Conservation (phyloP, 163 green algal genomes). For the Prototheca stagnorum region DNA sequence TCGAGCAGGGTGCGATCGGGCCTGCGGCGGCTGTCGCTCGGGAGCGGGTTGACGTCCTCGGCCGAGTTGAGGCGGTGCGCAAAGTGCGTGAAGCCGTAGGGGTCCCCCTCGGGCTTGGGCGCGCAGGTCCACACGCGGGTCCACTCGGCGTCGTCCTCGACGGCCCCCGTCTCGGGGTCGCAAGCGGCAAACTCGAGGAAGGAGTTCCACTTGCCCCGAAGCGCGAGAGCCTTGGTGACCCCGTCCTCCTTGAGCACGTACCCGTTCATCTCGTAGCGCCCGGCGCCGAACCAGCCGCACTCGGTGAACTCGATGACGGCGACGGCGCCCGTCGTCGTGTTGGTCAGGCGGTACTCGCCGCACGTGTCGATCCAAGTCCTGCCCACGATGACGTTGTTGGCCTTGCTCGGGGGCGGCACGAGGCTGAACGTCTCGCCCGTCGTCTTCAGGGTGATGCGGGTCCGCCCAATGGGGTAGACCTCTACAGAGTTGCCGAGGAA, state of each 20-base stretch:
- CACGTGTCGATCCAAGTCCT: constrained; percentile 72
- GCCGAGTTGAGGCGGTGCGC: constrained; percentile 66
- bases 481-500: constrained; percentile 94
- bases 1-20: constrained; percentile 65
- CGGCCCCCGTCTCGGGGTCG: constrained; percentile 39
- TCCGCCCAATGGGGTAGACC: constrained; percentile 75
- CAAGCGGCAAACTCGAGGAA: constrained; percentile 55
- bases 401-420: constrained; percentile 74
- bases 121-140: constrained; percentile 58
- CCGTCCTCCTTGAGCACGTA: constrained; percentile 29
- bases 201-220: constrained; percentile 79
- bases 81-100: constrained; percentile 83
- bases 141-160: constrained; percentile 24
- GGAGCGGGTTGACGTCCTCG: constrained; percentile 32
- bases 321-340: constrained; percentile 52
- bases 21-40: constrained; percentile 43
- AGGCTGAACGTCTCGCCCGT: constrained; percentile 69
- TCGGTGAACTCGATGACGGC: constrained; percentile 65
- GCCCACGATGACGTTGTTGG: constrained; percentile 84
- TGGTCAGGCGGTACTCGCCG: constrained; percentile 62
- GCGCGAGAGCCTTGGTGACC: constrained; percentile 20
- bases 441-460: constrained; percentile 56
- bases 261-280: constrained; percentile 51
- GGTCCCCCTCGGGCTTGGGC: constrained; percentile 62
- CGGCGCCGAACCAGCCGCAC: constrained; percentile 74